Evolutionary conservation across 2,329 filamentous ascomycete genomes (phyloP).

Genomic region (Xylariales sp.): DNA sequence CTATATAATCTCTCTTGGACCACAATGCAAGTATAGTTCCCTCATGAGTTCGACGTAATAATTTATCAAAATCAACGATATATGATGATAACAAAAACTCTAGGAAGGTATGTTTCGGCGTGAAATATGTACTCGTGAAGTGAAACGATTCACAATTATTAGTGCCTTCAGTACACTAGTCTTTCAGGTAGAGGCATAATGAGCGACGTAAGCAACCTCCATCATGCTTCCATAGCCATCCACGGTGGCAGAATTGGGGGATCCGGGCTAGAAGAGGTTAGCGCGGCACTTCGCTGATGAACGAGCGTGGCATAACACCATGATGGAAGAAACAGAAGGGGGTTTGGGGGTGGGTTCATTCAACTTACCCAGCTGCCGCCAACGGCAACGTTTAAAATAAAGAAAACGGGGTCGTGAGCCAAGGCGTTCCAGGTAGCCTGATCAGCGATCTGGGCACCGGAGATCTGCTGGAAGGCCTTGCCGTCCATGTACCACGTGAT

Average conservation of each 20-base stretch:
- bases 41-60: too few relatives aligned
- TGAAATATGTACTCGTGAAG: too few relatives aligned
- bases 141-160: too few relatives aligned
- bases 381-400: constrained; percentile 45
- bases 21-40: too few relatives aligned
- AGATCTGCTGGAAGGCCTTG: constrained; percentile 35
- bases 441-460: constrained; percentile 34
- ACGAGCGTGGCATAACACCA: neutral
- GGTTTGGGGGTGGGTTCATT: too few relatives aligned
- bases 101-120: too few relatives aligned
- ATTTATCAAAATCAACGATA: too few relatives aligned
- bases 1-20: too few relatives aligned
- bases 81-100: too few relatives aligned
- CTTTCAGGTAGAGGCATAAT: constrained; percentile 16
- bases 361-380: constrained; percentile 22
- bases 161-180: too few relatives aligned
- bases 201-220: constrained; percentile 47
- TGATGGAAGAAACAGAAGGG: neutral
- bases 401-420: constrained; percentile 35
- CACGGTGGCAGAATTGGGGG: constrained; percentile 38
- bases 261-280: constrained; percentile 32
- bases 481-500: constrained; percentile 48
- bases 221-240: constrained; percentile 45
- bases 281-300: constrained; percentile 6
- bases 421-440: constrained; percentile 39